Evolutionary conservation across 257 asterid genomes (phyloP).

Genomic region (Paulownia fortunei): DNA sequence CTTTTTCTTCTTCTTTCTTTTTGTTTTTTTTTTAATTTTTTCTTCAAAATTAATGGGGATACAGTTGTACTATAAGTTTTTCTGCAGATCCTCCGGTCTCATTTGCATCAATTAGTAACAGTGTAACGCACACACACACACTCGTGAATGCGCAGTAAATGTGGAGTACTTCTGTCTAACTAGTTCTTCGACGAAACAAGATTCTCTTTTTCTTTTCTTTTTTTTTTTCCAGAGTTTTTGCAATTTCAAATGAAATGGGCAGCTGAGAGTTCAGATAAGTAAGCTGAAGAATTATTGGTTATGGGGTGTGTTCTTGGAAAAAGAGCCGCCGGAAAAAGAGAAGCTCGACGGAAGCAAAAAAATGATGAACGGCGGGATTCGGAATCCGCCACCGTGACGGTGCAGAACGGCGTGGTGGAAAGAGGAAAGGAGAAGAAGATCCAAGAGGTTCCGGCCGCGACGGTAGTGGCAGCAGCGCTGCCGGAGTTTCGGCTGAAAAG

Average conservation of each 20-base stretch:
- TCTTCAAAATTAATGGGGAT: slow-evolving; percentile 5
- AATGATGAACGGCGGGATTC: slow-evolving; percentile 19
- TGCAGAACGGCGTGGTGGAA: slow-evolving; percentile 16
- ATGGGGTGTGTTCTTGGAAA: slow-evolving; percentile 77
- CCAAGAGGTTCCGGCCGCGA: slow-evolving; percentile 33
- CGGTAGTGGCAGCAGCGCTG: slow-evolving; percentile 17
- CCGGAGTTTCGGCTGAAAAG: slow-evolving; percentile 51
- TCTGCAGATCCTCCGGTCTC: slow-evolving; percentile 19
- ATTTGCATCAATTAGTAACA: slow-evolving; percentile 13
- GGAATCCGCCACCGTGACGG: slow-evolving; percentile 27
- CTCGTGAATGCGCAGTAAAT: slow-evolving; percentile 31
- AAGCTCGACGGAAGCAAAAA: slow-evolving; percentile 39
- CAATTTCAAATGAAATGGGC: slow-evolving; percentile 29
- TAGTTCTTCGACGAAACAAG: not conserved
- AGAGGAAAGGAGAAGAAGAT: slow-evolving; percentile 36
- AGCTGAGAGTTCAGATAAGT: slow-evolving; percentile 11
- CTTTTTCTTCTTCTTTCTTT: not conserved
- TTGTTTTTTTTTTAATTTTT: not conserved
- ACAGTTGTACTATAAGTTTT: not conserved
- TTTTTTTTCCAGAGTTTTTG: not conserved
- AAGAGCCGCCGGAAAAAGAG: slow-evolving; percentile 37
- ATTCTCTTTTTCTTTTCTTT: slow-evolving; percentile 4
- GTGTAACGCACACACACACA: not conserved
- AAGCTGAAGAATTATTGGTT: slow-evolving; percentile 8
- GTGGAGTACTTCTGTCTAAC: slow-evolving; percentile 27